Conservation (phyloP, 2,329 filamentous ascomycete species). For the Ilyonectria sp. region DNA sequence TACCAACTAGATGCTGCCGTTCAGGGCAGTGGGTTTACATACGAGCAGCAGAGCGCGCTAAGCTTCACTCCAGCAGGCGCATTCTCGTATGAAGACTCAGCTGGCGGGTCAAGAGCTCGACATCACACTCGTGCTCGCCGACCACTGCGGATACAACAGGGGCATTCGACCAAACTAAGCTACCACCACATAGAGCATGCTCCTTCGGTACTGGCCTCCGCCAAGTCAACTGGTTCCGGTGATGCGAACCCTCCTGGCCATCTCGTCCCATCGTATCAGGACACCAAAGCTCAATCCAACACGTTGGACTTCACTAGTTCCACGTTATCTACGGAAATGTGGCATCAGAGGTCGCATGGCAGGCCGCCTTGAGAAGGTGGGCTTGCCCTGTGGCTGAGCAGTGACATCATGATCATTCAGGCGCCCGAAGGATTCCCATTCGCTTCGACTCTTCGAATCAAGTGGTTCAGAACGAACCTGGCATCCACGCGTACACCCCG, state of each 20-base stretch:
- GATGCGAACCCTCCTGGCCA: slow-evolving; percentile 23
- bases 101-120: background rate
- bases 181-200: slow-evolving; percentile 19
- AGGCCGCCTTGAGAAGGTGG: slow-evolving; percentile 38
- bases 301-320: slow-evolving; percentile 31
- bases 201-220: slow-evolving; percentile 43
- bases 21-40: background rate
- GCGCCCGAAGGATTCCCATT: slow-evolving; percentile 33
- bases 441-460: slow-evolving; percentile 36
- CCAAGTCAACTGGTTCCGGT: slow-evolving; percentile 35
- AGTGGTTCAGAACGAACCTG: background rate
- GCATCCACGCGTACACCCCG: slow-evolving; percentile 25
- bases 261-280: slow-evolving; percentile 35
- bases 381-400: slow-evolving; percentile 35
- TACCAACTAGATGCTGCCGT: background rate
- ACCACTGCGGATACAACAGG: slow-evolving; percentile 5
- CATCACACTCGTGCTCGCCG: slow-evolving; percentile 12
- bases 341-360: slow-evolving; percentile 27
- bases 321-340: slow-evolving; percentile 30
- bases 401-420: slow-evolving; percentile 43
- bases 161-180: slow-evolving; percentile 18
- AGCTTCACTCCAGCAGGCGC: background rate
- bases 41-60: background rate
- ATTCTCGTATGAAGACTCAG: background rate
- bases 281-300: slow-evolving; percentile 34